Evolutionary conservation across 2,329 filamentous ascomycete genomes (phyloP), one percentile per base, ranked within the genome.

Genomic region (Cladosporium sp.): DNA sequence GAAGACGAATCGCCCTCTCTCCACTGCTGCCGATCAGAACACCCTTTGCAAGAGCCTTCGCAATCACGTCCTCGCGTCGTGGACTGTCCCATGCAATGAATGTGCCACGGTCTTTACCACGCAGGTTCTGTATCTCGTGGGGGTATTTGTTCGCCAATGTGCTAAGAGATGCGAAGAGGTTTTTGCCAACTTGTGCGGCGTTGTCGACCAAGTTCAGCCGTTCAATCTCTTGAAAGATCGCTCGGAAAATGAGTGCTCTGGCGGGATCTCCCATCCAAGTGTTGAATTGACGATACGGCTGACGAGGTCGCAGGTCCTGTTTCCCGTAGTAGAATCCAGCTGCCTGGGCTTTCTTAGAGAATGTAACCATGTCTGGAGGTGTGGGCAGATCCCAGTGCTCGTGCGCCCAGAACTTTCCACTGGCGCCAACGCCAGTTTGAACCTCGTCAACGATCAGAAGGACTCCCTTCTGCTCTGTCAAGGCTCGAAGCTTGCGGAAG

Each of bases 221-320:
- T 69, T 88, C 75, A 48, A 94, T 83, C 73, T 94, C 88, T 51
- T 85, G 72, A 64, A 90, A 79, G 71, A 95, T 93, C 61, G 81
- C 84, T 53, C 85, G 81, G 82, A 92, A 93, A 55, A 95, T 77
- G 54, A 95, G 74, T 9, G 85, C 87, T 52, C 87, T 82, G 11
- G 85, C 83, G 3, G 89, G 88, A 70, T 95, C 89, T 61, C 89
- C 89, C 85, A 95, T 93, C 89, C 89, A 95, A 43, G 89, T 95
- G 77, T 95, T 95, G 78, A 94, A 95, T 71, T 95, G 89, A 53
- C 89, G 83, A 76, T 93, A 95, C 3, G 89, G 85, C 77, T 89
- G 89, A 76, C 93, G 93, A 55, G 89, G 89, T 5, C 86, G 79
- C 59, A 95, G 77, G 22, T 79, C 81, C 11, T 81, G 78, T 75